Evolutionary conservation across 2,329 filamentous ascomycete species (phyloP).

Genomic region (Rutstroemia sydowiana): DNA sequence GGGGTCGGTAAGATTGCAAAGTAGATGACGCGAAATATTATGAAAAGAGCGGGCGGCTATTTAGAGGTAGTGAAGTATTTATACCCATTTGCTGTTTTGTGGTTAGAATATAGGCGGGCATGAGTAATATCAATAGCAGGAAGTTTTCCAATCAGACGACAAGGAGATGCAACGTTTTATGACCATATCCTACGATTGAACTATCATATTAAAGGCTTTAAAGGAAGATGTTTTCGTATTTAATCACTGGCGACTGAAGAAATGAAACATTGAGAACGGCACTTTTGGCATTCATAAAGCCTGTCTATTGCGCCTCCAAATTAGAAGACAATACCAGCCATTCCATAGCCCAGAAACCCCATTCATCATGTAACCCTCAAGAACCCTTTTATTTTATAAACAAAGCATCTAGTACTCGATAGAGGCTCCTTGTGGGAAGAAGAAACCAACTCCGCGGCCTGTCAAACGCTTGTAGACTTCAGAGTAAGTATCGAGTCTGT

Average conservation of each 20-base stretch:
- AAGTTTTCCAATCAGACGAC: no score
- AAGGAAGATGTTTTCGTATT: no score
- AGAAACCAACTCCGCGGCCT: conserved; percentile 92
- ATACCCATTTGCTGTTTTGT: conserved; percentile 1
- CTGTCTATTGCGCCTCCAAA: conserved; percentile 9
- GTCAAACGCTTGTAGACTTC: conserved; percentile 99
- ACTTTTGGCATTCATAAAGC: conserved; percentile 11
- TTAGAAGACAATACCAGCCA: not conserved
- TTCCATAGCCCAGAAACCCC: not conserved
- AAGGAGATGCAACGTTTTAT: no score
- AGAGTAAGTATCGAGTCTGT: conserved; percentile 98
- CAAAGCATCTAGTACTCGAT: conserved; percentile 65
- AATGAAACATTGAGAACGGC: conserved; percentile 1
- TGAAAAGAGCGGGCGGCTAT: not conserved
- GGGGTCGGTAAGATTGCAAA: conserved; percentile 70
- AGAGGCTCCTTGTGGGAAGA: conserved; percentile 84
- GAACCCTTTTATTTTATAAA: conserved; percentile 1
- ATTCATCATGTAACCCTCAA: not conserved
- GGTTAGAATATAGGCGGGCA: not conserved
- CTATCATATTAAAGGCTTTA: no score
- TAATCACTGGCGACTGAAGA: not conserved
- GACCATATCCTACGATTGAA: no score
- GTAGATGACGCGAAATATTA: not conserved
- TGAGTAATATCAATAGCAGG: not conserved
- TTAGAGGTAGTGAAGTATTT: not conserved